Conservation (phyloP, 2,329 filamentous ascomycete genomes). For the Blastomyces emzantsi region DNA sequence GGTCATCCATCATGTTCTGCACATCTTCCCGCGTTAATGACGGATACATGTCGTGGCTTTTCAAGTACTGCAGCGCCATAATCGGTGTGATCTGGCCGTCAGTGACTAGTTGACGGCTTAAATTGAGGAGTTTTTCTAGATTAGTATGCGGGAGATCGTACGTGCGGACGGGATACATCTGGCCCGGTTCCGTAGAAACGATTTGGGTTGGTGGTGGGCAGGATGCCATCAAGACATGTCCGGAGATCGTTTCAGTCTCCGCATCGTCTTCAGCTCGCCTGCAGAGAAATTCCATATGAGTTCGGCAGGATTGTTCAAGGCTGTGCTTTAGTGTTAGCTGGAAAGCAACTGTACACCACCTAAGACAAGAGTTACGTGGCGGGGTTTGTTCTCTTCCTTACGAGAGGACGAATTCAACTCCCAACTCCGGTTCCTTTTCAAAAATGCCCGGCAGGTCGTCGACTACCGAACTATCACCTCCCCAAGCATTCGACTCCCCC, state of each 20-base stretch:
- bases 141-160: slow-evolving; percentile 71
- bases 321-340: slow-evolving; percentile 13
- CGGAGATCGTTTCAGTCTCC: slow-evolving; percentile 60
- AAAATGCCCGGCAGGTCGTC: slow-evolving; percentile 31
- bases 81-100: slow-evolving; percentile 82
- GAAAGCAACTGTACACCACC: neutral
- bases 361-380: neutral
- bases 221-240: slow-evolving; percentile 88
- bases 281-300: slow-evolving; percentile 70
- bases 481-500: slow-evolving; percentile 15
- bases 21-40: slow-evolving; percentile 63
- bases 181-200: slow-evolving; percentile 42
- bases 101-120: slow-evolving; percentile 72
- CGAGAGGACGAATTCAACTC: slow-evolving; percentile 41
- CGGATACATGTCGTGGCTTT: slow-evolving; percentile 59
- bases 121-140: slow-evolving; percentile 69
- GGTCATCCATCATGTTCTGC: slow-evolving; percentile 59
- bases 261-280: slow-evolving; percentile 44
- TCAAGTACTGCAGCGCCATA: slow-evolving; percentile 83
- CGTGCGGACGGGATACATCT: slow-evolving; percentile 59
- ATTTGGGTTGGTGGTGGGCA: slow-evolving; percentile 67
- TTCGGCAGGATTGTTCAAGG: slow-evolving; percentile 84
- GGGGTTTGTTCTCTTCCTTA: slow-evolving; percentile 22
- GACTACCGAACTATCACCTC: slow-evolving; percentile 19
- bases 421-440: slow-evolving; percentile 39